phyloP scores from a whole-genome alignment of 495 filamentous ascomycete species.

The Penicillium salamii region DNA sequence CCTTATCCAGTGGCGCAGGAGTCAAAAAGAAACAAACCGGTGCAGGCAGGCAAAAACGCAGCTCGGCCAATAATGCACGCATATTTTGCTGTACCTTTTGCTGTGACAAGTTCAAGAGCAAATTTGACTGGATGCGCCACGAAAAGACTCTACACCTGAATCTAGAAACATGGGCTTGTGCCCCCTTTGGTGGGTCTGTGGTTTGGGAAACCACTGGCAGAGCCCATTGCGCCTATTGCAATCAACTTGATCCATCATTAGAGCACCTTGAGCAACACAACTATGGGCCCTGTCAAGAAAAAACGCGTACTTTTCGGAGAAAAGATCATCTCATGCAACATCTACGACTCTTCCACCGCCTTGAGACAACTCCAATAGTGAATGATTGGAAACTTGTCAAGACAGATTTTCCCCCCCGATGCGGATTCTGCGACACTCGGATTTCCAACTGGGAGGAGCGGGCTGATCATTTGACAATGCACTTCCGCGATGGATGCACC shows the following conservation, averaged over 20 bases:
- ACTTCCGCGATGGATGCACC: constrained; percentile 60
- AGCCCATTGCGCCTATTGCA: constrained; percentile 16
- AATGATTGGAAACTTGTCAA: constrained; percentile 65
- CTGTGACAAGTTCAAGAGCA: constrained; percentile 71
- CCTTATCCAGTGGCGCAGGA: background rate
- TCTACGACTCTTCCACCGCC: constrained; percentile 65
- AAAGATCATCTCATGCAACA: constrained; percentile 82
- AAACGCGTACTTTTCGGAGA: constrained; percentile 71
- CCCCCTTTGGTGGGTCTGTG: constrained; percentile 48
- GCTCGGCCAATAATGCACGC: background rate
- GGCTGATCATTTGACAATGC: constrained; percentile 59
- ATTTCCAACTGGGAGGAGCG: constrained; percentile 60
- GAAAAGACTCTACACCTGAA: constrained; percentile 73
- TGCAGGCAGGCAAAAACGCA: background rate
- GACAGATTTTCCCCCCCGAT: constrained; percentile 58
- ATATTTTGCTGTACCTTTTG: constrained; percentile 76
- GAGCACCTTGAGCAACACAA: constrained; percentile 51
- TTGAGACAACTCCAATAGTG: constrained; percentile 58
- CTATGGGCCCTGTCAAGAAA: constrained; percentile 60
- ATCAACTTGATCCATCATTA: constrained; percentile 11
- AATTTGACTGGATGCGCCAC: constrained; percentile 78
- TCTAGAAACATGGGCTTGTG: constrained; percentile 73
- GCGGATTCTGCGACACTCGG: constrained; percentile 61
- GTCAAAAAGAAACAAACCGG: background rate
- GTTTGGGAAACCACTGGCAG: constrained; percentile 4